These are phyloP conservation scores for Microbotryum saponariae DNA, from an alignment of 1,284 basidiomycete genomes.

Conservation along the genomic window DNA sequence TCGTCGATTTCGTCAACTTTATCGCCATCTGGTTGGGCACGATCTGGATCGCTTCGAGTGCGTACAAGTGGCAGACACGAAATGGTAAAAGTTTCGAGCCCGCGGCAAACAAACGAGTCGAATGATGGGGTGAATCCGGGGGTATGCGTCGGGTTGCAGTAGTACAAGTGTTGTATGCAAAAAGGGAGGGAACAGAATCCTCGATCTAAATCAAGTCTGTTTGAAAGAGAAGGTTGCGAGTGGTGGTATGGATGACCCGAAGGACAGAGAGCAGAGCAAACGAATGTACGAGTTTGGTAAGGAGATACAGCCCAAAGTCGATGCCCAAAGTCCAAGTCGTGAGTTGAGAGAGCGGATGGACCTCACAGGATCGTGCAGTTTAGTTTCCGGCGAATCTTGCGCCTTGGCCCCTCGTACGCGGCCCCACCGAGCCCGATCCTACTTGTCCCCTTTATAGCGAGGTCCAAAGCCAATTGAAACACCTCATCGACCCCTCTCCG, in stretches of 20 bases:
- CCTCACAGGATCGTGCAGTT: slow-evolving; percentile 19
- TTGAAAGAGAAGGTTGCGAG: neutral
- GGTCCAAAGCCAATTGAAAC: slow-evolving; percentile 65
- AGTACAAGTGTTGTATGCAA: neutral
- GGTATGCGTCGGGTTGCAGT: neutral
- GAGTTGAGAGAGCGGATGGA: neutral
- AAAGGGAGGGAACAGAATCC: neutral
- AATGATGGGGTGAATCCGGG: neutral
- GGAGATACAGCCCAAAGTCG: neutral
- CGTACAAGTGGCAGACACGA: neutral
- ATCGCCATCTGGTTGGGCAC: slow-evolving; percentile 5
- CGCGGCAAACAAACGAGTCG: neutral
- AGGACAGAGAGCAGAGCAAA: neutral
- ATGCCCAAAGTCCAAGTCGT: too few species aligned
- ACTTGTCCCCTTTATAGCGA: slow-evolving; percentile 15
- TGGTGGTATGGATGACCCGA: neutral
- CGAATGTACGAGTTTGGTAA: neutral
- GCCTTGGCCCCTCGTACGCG: neutral
- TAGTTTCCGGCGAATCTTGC: neutral
- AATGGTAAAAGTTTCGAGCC: too few species aligned
- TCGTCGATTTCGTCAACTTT: slow-evolving; percentile 6
- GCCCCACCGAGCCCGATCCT: neutral
- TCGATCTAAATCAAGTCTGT: neutral
- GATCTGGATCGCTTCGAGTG: slow-evolving; percentile 4
- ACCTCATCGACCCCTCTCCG: slow-evolving; percentile 86